Base-by-base conservation (phyloP, 2,329 filamentous ascomycete genomes). In the Cylindrodendrum hubeiense region DNA sequence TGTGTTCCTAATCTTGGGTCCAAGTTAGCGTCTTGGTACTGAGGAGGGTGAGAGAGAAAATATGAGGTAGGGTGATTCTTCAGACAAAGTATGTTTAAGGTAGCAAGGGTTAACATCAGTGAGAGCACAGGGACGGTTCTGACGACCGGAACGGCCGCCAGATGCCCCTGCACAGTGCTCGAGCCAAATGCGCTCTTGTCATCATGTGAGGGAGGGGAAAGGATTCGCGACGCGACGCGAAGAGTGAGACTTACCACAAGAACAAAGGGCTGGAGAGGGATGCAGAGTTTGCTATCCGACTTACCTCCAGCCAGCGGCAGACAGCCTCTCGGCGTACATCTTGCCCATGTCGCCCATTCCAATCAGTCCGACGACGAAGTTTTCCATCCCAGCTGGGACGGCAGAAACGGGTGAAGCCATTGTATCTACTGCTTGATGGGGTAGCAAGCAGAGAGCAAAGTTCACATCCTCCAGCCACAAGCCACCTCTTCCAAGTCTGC, bases 131-230 rank as follows among this genome's bases (percentile, higher is more conserved):
- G 81, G 83, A 79, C 72, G 78, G 77, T 75, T 83, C 82, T 83
- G 83, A 84, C 82, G 86, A 91, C 93, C 95, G 88, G 91, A 97
- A 90, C 92, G 91, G 85, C 82, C 84, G 82, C 85, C 85, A 84
- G 84, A 82, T 81, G 81, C 79, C 84, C 82, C 84, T 86, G 84
- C 82, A 85, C 90, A 89, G 94, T 97, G 87, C 95, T 98, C 95
- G 94, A 98, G 95, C 95, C 95, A 98, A 98, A 98, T 98, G 95
- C 95, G 95, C 95, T 98, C 95, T 95, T 94, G 95, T 98, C 95
- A 98, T 98, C 95, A 97, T 94, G 80, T 79, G 76, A 65, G 26
- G 47, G 60, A 76, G 69, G 81, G 75, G 28, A 21, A 33, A 21
- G 43, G 57, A 52, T 47, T 24, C 34, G 19, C 24, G 52, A 39